These are phyloP conservation scores for Pleurotus citrinopileatus DNA, from an alignment of 768 basidiomycete species.

Conservation along the genomic window DNA sequence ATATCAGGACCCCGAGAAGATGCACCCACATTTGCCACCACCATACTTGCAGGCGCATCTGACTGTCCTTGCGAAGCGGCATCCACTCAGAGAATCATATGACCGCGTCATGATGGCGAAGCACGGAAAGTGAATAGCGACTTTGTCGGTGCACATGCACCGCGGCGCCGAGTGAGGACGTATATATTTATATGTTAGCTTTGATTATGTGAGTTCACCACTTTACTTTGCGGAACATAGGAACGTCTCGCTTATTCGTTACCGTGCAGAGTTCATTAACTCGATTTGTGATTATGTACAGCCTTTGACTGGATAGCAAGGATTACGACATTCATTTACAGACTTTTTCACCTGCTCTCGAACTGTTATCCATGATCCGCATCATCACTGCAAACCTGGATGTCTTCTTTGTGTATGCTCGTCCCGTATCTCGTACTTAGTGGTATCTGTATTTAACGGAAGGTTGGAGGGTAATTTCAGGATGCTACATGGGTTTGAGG, in stretches of 20 bases:
- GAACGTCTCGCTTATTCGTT: neutral
- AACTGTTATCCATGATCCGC: neutral
- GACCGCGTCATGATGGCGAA: constrained; percentile 65
- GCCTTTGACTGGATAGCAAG: no score
- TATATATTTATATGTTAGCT: neutral
- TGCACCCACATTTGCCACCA: constrained; percentile 70
- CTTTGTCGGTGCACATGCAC: neutral
- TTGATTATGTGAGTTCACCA: constrained; percentile 2
- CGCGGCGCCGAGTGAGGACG: neutral
- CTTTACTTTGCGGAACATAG: neutral
- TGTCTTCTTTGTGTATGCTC: neutral
- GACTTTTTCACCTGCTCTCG: no score
- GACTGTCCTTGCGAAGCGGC: constrained; percentile 61
- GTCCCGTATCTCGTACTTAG: neutral
- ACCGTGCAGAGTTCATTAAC: neutral
- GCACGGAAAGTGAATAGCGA: constrained; percentile 26
- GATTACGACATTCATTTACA: no score
- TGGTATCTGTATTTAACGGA: neutral
- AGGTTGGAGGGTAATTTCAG: neutral
- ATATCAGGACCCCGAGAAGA: constrained; percentile 50
- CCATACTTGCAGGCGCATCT: constrained; percentile 72
- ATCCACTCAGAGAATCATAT: constrained; percentile 67
- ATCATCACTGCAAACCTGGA: neutral
- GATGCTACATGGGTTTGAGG: no score
- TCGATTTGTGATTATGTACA: no score